Conservation (phyloP, 768 basidiomycete genomes). For the Lentinus brumalis region DNA sequence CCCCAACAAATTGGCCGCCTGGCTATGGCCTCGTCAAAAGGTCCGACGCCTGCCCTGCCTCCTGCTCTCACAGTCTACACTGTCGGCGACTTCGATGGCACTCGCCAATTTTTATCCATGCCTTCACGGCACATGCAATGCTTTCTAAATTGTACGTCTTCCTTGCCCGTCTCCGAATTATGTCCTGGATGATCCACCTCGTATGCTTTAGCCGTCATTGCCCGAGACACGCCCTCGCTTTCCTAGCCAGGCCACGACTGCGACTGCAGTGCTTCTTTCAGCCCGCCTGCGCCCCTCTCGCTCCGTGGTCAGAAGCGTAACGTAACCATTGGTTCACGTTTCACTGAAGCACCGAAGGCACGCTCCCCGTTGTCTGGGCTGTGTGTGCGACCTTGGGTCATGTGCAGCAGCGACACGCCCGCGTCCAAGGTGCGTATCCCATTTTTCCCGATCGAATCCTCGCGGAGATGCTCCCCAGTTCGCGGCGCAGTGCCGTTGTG, state of each 20-base stretch:
- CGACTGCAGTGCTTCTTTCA: no score
- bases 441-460: not conserved
- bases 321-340: not conserved
- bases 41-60: not conserved
- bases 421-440: not conserved
- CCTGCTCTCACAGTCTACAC: not conserved
- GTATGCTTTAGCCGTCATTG: no score
- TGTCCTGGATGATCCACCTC: no score
- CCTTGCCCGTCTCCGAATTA: not conserved
- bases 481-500: not conserved
- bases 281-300: not conserved
- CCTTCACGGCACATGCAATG: not conserved
- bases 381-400: not conserved
- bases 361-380: not conserved
- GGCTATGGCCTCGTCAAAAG: not conserved
- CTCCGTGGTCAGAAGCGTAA: not conserved
- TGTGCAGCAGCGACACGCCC: not conserved
- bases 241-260: no score
- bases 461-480: not conserved
- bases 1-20: not conserved
- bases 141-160: not conserved
- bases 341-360: not conserved
- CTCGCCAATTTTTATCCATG: not conserved
- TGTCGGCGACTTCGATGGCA: not conserved
- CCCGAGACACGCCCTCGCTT: no score